These are phyloP conservation scores for Leptographium lundbergii DNA, from an alignment of 2,329 filamentous ascomycete species.

Conservation along the genomic window DNA sequence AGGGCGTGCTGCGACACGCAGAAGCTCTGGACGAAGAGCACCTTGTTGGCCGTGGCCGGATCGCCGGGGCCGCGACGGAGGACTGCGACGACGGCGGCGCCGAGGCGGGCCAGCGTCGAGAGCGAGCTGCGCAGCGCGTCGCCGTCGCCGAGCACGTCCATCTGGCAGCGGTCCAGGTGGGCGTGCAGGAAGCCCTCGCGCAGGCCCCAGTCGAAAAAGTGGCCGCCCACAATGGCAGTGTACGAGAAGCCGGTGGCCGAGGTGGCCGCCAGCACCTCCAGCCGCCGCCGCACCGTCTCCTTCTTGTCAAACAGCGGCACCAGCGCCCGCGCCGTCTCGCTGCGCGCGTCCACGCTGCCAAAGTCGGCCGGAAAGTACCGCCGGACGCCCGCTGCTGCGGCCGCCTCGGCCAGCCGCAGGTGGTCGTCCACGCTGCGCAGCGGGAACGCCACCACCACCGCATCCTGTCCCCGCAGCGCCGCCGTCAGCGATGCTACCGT, in stretches of 20 bases:
- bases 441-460: conserved; percentile 23
- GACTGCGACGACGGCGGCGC: conserved; percentile 21
- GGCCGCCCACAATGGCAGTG: conserved; percentile 25
- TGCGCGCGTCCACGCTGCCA: conserved; percentile 25
- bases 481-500: conserved; percentile 18
- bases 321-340: conserved; percentile 20
- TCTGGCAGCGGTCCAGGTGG: conserved; percentile 16
- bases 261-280: conserved; percentile 17
- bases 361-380: conserved; percentile 28
- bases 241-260: conserved; percentile 18
- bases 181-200: conserved; percentile 23
- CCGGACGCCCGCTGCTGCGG: conserved; percentile 22
- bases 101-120: conserved; percentile 22
- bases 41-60: conserved; percentile 17
- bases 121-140: conserved; percentile 18
- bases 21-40: conserved; percentile 28
- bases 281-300: conserved; percentile 18
- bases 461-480: conserved; percentile 22
- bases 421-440: conserved; percentile 18
- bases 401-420: conserved; percentile 23
- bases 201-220: conserved; percentile 30
- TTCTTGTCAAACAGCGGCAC: conserved; percentile 24
- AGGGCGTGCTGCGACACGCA: conserved; percentile 25
- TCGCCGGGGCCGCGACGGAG: conserved; percentile 15
- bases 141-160: conserved; percentile 24